Percentiles rank a stretch among this genome's conserved stretches.
phyloP scores from a whole-genome alignment of 345 rosid genomes.

The Eucalyptus erythrocorys region DNA sequence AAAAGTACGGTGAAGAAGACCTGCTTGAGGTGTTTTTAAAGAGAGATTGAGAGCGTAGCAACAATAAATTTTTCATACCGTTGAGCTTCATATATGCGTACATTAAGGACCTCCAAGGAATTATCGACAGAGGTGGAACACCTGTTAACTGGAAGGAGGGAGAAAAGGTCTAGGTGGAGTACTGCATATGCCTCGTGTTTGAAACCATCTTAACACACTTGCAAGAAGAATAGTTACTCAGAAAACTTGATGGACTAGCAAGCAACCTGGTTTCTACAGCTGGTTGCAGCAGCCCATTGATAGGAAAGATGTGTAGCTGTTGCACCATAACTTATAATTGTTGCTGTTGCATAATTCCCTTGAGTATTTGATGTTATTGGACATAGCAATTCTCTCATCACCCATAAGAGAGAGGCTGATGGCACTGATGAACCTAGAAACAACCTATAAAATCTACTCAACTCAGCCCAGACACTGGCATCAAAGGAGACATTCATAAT shows the following conservation, averaged over 20 bases:
- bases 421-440: constrained; percentile 9
- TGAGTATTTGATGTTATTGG: not conserved
- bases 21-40: not conserved
- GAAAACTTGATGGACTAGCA: not conserved
- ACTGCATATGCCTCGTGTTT: not conserved
- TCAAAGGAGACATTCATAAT: not conserved
- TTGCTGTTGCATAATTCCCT: not conserved
- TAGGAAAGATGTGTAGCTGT: not conserved
- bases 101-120: not conserved
- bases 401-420: constrained; percentile 3
- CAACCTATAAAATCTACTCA: not conserved
- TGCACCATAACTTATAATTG: not conserved
- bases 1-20: not conserved
- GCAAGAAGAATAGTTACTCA: not conserved
- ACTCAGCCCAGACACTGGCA: not conserved
- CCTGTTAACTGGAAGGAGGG: not conserved
- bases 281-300: not conserved
- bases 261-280: constrained; percentile 5
- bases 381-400: constrained; percentile 17
- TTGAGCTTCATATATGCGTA: not conserved
- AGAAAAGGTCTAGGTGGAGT: not conserved
- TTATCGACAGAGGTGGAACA: not conserved
- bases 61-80: not conserved
- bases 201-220: not conserved
- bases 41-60: not conserved